Conservation (phyloP, 352 stramenopile species). For the Pythium brassicae region DNA sequence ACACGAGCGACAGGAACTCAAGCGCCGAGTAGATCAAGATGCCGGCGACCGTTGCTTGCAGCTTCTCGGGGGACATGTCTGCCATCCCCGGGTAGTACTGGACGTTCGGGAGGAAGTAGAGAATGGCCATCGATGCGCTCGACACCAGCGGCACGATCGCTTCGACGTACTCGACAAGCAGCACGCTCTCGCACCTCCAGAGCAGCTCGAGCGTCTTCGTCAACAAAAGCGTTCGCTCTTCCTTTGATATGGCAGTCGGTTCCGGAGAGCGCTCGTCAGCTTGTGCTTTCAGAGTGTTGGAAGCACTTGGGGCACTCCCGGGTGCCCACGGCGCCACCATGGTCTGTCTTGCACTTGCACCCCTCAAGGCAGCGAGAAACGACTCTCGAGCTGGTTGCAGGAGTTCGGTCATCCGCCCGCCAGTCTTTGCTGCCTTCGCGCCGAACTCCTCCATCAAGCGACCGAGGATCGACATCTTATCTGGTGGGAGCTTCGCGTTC, state of each 20-base stretch:
- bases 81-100: conserved; percentile 4
- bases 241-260: conserved; percentile 12
- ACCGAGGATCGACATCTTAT: no score
- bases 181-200: not conserved
- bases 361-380: no score
- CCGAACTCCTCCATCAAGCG: no score
- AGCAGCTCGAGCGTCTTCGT: conserved; percentile 6
- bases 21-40: conserved; percentile 18
- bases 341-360: not conserved
- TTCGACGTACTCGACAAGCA: conserved; percentile 11
- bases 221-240: conserved; percentile 9
- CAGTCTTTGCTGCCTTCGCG: not conserved
- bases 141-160: conserved; percentile 1
- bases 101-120: conserved; percentile 1
- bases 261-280: no score
- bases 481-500: not conserved
- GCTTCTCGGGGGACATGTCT: conserved; percentile 4
- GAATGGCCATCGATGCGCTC: not conserved
- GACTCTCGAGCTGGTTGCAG: not conserved
- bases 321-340: conserved; percentile 15
- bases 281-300: not conserved
- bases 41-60: conserved; percentile 2
- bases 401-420: not conserved
- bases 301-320: not conserved
- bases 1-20: conserved; percentile 20